These are phyloP conservation scores for Limonium bicolor DNA, from an alignment of 148 eudicot species.

Conservation along the genomic window DNA sequence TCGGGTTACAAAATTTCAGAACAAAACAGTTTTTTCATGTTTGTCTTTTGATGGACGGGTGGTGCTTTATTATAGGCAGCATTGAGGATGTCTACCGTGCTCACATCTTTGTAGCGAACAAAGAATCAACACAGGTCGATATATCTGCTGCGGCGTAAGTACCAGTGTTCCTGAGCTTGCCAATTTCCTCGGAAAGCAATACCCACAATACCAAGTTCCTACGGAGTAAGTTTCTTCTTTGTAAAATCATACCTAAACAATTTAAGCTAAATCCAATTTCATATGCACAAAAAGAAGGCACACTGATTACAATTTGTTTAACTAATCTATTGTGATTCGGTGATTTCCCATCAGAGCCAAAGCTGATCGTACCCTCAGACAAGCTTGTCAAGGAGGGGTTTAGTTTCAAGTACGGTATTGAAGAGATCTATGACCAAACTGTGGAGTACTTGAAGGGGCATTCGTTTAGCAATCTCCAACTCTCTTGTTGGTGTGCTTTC, in stretches of 20 bases:
- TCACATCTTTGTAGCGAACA: slow-evolving; percentile 42
- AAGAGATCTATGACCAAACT: slow-evolving; percentile 37
- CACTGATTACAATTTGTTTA: not conserved
- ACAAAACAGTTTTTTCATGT: too few relatives aligned
- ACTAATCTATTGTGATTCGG: slow-evolving; percentile 15
- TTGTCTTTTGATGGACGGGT: too few relatives aligned
- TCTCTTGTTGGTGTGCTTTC: too few relatives aligned
- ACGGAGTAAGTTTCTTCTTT: slow-evolving; percentile 40
- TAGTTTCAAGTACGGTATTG: slow-evolving; percentile 43
- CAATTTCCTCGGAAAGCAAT: slow-evolving; percentile 27
- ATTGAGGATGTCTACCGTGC: slow-evolving; percentile 64
- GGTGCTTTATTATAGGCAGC: too few relatives aligned
- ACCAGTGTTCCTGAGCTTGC: slow-evolving; percentile 49
- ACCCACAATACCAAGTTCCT: slow-evolving; percentile 33
- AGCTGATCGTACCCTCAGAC: slow-evolving; percentile 41
- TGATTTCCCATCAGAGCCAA: slow-evolving; percentile 33
- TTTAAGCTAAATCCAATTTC: too few relatives aligned
- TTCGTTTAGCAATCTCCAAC: too few relatives aligned
- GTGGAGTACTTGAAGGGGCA: slow-evolving; percentile 34
- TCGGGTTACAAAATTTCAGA: too few relatives aligned
- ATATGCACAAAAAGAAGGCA: too few relatives aligned
- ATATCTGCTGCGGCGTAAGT: slow-evolving; percentile 35
- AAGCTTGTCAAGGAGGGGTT: slow-evolving; percentile 56
- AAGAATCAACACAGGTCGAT: slow-evolving; percentile 46
- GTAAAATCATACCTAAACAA: too few relatives aligned